Evolutionary conservation across 2,329 filamentous ascomycete genomes (phyloP).

Genomic region (Fusarium miscanthi): DNA sequence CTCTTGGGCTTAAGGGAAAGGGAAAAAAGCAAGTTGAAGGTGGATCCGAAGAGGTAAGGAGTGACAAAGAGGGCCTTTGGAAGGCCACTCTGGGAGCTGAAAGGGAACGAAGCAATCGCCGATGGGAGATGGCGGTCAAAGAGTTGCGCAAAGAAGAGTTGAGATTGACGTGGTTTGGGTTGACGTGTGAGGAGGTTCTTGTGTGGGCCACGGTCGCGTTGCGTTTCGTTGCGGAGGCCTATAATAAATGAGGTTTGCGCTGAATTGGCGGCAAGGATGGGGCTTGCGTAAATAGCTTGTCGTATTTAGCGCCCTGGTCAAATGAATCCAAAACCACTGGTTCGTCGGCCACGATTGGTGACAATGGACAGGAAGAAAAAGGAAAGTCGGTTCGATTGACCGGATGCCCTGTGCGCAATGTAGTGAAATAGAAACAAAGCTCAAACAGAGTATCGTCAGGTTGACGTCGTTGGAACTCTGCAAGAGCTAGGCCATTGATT

Average conservation of each 20-base stretch:
- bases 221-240: conserved; percentile 31
- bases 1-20: conserved; percentile 8
- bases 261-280: conserved; percentile 9
- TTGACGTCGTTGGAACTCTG: conserved; percentile 19
- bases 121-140: conserved; percentile 29
- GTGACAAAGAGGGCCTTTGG: conserved; percentile 25
- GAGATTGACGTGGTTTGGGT: conserved; percentile 17
- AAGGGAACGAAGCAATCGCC: conserved; percentile 29
- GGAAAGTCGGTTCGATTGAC: neutral
- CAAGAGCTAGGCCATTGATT: conserved; percentile 15
- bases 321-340: conserved; percentile 12
- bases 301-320: conserved; percentile 30
- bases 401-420: conserved; percentile 18
- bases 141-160: conserved; percentile 14
- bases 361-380: neutral
- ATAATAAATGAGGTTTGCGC: conserved; percentile 29
- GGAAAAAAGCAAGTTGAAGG: conserved; percentile 14
- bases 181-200: conserved; percentile 22
- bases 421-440: neutral
- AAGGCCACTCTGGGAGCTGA: conserved; percentile 19
- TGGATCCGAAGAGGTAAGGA: conserved; percentile 13
- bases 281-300: conserved; percentile 8
- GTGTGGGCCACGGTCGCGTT: conserved; percentile 42
- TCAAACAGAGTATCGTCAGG: neutral
- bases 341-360: conserved; percentile 19